These are phyloP conservation scores for Leishmania tropica DNA, from an alignment of 208 protist species.

Conservation along the genomic window DNA sequence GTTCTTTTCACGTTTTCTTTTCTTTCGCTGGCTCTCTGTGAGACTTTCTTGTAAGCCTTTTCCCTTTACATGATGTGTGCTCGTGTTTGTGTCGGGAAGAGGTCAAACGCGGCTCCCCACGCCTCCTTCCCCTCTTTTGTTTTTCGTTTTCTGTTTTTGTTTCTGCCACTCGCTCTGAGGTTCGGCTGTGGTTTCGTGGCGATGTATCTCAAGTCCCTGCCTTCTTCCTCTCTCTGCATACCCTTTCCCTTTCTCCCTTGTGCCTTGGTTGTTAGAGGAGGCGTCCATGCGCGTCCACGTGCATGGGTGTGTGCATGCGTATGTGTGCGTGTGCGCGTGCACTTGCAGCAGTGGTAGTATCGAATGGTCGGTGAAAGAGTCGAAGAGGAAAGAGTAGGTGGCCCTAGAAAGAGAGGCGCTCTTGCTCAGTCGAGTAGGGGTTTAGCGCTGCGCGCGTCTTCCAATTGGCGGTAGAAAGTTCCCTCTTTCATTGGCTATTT, in stretches of 20 bases:
- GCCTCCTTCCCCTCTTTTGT: not conserved
- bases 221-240: not conserved
- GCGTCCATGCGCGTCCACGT: not conserved
- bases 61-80: not conserved
- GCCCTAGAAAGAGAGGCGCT: not conserved
- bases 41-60: not conserved
- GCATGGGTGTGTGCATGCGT: not conserved
- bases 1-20: not conserved
- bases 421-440: not conserved
- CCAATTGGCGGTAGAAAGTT: not conserved
- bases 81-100: not conserved
- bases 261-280: not conserved
- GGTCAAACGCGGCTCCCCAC: not conserved
- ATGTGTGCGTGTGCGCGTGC: not conserved
- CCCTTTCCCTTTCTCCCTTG: not conserved
- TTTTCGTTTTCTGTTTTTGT: not conserved
- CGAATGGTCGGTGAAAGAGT: not conserved
- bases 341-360: not conserved
- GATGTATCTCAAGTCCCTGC: not conserved
- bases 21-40: slow-evolving; percentile 1
- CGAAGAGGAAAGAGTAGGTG: not conserved
- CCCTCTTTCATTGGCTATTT: not conserved
- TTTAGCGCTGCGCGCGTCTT: not conserved
- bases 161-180: not conserved
- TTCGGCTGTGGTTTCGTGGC: not conserved